Evolutionary conservation across 768 basidiomycete species (phyloP).

Genomic region (Amanita thiersii): DNA sequence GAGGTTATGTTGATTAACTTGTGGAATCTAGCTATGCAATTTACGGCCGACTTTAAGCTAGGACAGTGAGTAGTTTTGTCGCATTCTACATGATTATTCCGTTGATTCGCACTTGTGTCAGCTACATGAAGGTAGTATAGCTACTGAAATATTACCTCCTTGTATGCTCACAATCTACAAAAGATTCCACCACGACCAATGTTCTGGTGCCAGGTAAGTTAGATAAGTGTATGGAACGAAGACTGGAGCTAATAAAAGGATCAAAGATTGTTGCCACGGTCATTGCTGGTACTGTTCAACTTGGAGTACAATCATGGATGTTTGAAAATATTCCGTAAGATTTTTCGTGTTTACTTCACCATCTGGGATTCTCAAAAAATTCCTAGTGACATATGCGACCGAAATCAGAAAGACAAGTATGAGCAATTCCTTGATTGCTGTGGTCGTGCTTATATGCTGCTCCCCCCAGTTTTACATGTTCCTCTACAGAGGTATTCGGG

Average conservation of each 20-base stretch:
- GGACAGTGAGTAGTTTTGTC: conserved; percentile 48
- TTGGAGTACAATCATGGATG: conserved; percentile 67
- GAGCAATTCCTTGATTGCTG: neutral
- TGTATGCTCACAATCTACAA: neutral
- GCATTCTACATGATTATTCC: neutral
- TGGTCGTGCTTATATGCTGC: conserved; percentile 3
- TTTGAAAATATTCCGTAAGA: conserved; percentile 49
- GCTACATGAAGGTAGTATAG: conserved; percentile 40
- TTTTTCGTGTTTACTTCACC: neutral
- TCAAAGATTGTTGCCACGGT: conserved; percentile 42
- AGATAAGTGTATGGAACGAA: too few species aligned
- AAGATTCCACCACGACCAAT: conserved; percentile 57
- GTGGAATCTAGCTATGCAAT: conserved; percentile 46
- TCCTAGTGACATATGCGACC: conserved; percentile 37
- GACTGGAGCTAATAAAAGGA: neutral
- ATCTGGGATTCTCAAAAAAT: neutral
- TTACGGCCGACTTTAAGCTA: conserved; percentile 69
- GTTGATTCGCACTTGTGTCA: conserved; percentile 4
- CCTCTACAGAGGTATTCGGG: conserved; percentile 41
- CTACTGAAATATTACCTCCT: neutral
- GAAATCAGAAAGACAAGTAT: conserved; percentile 34
- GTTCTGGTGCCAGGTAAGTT: conserved; percentile 52
- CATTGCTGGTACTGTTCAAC: conserved; percentile 58
- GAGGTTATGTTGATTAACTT: conserved; percentile 12
- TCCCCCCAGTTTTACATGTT: conserved; percentile 41